Evolutionary conservation across 2,329 filamentous ascomycete genomes (phyloP), one percentile per base, ranked within the genome.

Genomic region (Aspergillus awamori): DNA sequence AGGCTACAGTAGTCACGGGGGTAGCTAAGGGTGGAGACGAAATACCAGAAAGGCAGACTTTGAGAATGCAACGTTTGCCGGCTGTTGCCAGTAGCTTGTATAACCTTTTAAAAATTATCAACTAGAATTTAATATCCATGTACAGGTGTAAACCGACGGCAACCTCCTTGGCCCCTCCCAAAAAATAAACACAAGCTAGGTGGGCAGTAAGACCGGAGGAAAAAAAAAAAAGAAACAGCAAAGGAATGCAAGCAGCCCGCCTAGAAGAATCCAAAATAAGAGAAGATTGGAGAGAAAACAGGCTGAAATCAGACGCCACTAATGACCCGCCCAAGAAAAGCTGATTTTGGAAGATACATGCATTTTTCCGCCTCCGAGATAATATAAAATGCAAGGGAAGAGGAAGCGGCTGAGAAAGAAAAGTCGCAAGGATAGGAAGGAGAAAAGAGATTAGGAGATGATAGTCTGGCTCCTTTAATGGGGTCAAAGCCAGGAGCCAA

Each of bases 91-190:
- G 10, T 22, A 47, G n/a, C 39, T 45, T 33, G 20, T 30, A 15
- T 47, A 24, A 17, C 39, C n/a, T 45, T 45, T 36, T 28, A 17
- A 36, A n/a, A 33, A 56, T 56, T 56, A 56, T 54, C 22, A 24
- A 56, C 53, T 56, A 47, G 53, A 56, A 56, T 56, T 30, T 56
- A 56, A 36, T 30, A 15, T 20, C 30, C 43, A 22, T 56, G 45
- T 56, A 56, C 53, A 22, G n/a, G 41, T 15, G 11, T 30, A 43
- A 30, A 30, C 11, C 15, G 22, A 56, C 39, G 39, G 15, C 10
- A 36, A 39, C 41, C 39, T 33, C 52, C 52, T 36, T n/a, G 17
- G 8, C n/a, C 41, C 53, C 2, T 8, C 33, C 33, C 8, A 36
- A 45, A 24, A 5, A 24, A 45, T 13, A 20, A 45, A 41, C 36